Evolutionary conservation across 257 asterid species (phyloP).

Genomic region (Ilex asprella): DNA sequence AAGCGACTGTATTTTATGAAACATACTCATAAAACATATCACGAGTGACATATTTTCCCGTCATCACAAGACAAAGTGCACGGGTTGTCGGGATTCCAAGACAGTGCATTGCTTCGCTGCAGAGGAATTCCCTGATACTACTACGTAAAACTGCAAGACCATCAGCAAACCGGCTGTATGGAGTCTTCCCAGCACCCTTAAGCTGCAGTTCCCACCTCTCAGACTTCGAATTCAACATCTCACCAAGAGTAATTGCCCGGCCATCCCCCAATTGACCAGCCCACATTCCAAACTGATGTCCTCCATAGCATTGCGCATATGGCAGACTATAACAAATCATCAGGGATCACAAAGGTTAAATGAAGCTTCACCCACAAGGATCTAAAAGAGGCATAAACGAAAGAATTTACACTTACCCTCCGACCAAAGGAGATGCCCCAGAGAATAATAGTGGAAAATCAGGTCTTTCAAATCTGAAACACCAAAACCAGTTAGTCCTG

Average conservation of each 20-base stretch:
- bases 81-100: slow-evolving; percentile 98
- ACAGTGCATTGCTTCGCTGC: slow-evolving; percentile 97
- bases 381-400: neutral
- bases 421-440: slow-evolving; percentile 61
- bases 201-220: slow-evolving; percentile 97
- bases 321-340: slow-evolving; percentile 37
- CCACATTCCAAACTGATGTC: slow-evolving; percentile 99
- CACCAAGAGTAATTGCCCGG: slow-evolving; percentile 94
- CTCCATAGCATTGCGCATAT: slow-evolving; percentile 96
- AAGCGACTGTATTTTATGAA: neutral
- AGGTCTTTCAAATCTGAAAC: slow-evolving; percentile 77
- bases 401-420: slow-evolving; percentile 52
- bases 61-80: slow-evolving; percentile 85
- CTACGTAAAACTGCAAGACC: slow-evolving; percentile 97
- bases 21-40: slow-evolving; percentile 99
- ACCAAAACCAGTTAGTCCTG: slow-evolving; percentile 16
- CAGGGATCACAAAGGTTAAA: slow-evolving; percentile 1
- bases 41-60: slow-evolving; percentile 76
- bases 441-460: slow-evolving; percentile 76
- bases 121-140: slow-evolving; percentile 90
- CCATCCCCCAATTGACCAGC: slow-evolving; percentile 99
- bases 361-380: neutral
- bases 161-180: slow-evolving; percentile 99
- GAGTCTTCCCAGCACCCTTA: slow-evolving; percentile 95
- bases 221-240: slow-evolving; percentile 59